Percentiles rank a stretch among this genome's conserved stretches.
These are phyloP conservation scores for Groenewaldozyma tartarivorans DNA, from an alignment of 805 yeast species.

Conservation along the genomic window DNA sequence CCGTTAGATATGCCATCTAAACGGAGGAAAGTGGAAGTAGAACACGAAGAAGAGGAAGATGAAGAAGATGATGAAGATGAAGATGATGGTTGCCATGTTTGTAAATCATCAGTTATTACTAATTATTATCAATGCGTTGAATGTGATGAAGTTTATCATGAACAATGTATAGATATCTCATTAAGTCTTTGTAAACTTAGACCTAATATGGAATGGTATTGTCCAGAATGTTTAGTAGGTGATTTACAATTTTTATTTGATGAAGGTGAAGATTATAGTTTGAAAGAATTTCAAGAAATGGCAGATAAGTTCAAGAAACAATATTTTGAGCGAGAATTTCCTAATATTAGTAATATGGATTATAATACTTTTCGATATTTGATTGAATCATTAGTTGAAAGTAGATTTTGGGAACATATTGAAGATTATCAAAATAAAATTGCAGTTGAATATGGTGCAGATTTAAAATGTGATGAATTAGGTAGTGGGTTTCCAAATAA, in stretches of 20 bases:
- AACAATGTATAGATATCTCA: constrained; percentile 48
- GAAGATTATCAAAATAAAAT: constrained; percentile 22
- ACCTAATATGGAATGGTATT: constrained; percentile 48
- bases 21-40: constrained; percentile 1
- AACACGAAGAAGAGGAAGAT: neutral
- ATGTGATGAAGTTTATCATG: constrained; percentile 63
- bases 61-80: constrained; percentile 1
- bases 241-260: constrained; percentile 85
- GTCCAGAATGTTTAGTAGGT: constrained; percentile 77
- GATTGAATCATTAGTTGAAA: constrained; percentile 22
- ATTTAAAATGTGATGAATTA: constrained; percentile 27
- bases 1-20: neutral
- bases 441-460: constrained; percentile 34
- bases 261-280: constrained; percentile 48
- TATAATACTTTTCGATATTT: constrained; percentile 7
- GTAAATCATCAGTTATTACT: neutral
- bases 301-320: constrained; percentile 41
- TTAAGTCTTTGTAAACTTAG: neutral
- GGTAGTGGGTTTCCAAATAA: constrained; percentile 31
- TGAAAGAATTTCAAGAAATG: constrained; percentile 49
- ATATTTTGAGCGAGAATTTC: constrained; percentile 27
- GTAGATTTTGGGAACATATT: constrained; percentile 29
- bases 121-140: constrained; percentile 45
- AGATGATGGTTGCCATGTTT: constrained; percentile 1
- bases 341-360: constrained; percentile 8